Percentiles rank a stretch among this genome's conserved stretches.
phyloP scores from a whole-genome alignment of 768 basidiomycete species.

The Trametes villosa region DNA sequence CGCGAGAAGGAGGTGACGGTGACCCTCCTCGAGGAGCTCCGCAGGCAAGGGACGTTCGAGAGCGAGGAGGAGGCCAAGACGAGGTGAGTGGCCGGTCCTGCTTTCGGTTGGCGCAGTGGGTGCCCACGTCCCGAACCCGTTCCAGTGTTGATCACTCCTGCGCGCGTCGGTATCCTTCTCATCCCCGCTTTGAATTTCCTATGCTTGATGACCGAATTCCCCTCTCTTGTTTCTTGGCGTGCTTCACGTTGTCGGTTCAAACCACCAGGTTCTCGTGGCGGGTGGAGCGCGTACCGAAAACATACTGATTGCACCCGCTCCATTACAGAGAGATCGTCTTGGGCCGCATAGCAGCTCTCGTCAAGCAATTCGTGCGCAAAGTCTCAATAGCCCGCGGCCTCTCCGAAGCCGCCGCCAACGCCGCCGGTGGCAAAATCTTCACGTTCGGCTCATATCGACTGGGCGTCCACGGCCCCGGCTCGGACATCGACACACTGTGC shows the following conservation, averaged over 20 bases:
- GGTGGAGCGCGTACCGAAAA: not conserved
- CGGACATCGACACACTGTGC: constrained; percentile 98
- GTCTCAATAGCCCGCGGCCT: constrained; percentile 80
- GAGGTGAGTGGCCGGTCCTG: constrained; percentile 60
- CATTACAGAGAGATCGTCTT: constrained; percentile 85
- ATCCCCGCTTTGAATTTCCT: not conserved
- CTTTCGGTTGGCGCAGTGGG: not conserved
- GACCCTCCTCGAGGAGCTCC: constrained; percentile 89
- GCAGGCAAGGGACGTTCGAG: constrained; percentile 86
- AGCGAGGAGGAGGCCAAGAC: constrained; percentile 84
- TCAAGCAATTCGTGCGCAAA: constrained; percentile 90
- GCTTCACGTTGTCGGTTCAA: no score
- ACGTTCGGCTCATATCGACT: constrained; percentile 98
- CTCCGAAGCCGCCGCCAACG: constrained; percentile 84
- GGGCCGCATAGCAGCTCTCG: constrained; percentile 84
- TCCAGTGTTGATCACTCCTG: constrained; percentile 2
- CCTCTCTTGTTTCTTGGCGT: not conserved
- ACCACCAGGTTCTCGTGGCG: not conserved
- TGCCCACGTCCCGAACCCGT: not conserved
- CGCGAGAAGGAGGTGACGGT: constrained; percentile 85
- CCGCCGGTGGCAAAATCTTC: constrained; percentile 98
- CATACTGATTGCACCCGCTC: constrained; percentile 14
- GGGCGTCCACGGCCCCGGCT: constrained; percentile 94
- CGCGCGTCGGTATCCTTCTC: not conserved
- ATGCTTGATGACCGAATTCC: not conserved